Base-by-base conservation (phyloP, 495 filamentous ascomycete species). In the Bathelium albidoporum region DNA sequence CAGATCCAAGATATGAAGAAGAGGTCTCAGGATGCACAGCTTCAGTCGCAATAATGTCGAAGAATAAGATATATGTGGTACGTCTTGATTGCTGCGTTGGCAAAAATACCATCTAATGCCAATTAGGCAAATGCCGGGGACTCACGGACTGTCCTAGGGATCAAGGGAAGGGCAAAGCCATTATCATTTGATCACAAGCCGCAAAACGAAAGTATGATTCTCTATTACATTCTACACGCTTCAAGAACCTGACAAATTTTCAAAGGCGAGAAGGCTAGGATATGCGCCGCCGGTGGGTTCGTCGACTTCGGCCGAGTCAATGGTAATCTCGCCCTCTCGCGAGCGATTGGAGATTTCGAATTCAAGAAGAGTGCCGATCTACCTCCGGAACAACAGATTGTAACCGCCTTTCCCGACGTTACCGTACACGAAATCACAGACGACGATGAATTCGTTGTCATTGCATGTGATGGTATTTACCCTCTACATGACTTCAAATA, bases 321-420 rank as follows among this genome's bases (percentile, higher is more conserved):
- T 73, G 94, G 94, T 69, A 98, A 98, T 73, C 85, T 98, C 58
- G 94, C 94, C n/a, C 81, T 98, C 43, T 97, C 95, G 58, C 87
- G 94, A 72, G 94, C 94, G 66, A 97, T 98, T 71, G 94, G 94
- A 66, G 94, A 98, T 77, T 98, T 98, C 71, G 94, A 98, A 74
- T 98, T 98, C 82, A 98, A 98, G 84, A 97, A 97, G 82, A 96
- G 93, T 75, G 88, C 92, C 64, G 91, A 96, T 68, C 84, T 98
- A 52, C 86, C 92, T 11, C 94, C 95, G 32, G 95, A 98, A 71
- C 88, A 96, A 73, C 94, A 98, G 74, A 97, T 98, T 44, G 94
- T 98, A 16, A 98, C 94, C 5, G 94, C 95, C 10, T 97, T 86
- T 73, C 94, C 94, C 16, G 94, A 98, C 74, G 90, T 98, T 28